Conservation (phyloP, 306 rosid species). For the Sindora glabra region DNA sequence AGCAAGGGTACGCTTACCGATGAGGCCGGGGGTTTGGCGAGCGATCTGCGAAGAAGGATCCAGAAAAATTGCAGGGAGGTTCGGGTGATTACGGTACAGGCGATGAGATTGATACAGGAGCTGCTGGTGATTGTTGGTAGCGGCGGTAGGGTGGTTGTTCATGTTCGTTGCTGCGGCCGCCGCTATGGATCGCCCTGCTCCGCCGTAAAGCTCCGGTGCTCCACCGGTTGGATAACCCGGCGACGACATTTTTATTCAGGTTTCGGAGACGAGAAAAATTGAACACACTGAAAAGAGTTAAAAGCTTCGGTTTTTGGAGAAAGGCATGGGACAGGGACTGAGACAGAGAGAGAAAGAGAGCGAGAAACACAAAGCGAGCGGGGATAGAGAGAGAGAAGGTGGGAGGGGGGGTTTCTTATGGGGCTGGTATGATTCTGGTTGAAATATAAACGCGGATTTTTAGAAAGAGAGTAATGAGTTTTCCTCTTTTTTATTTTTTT, state of each 20-base stretch:
- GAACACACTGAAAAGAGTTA: slow-evolving; percentile 3
- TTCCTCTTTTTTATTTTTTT: background rate
- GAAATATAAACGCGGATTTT: slow-evolving; percentile 26
- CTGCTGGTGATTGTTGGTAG: slow-evolving; percentile 6
- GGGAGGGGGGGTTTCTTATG: slow-evolving; percentile 18
- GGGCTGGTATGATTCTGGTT: slow-evolving; percentile 30
- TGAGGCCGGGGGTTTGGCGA: slow-evolving; percentile 25
- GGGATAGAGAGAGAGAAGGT: slow-evolving; percentile 2
- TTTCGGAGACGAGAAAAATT: background rate
- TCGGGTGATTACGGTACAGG: slow-evolving; percentile 44
- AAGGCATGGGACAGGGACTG: slow-evolving; percentile 41
- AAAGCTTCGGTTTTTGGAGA: slow-evolving; percentile 31
- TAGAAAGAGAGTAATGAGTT: slow-evolving; percentile 8
- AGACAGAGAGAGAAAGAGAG: slow-evolving; percentile 14
- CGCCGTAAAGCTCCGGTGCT: slow-evolving; percentile 40
- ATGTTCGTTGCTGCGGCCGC: slow-evolving; percentile 33
- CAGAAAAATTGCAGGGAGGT: slow-evolving; percentile 29
- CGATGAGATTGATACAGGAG: slow-evolving; percentile 34
- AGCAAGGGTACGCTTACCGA: slow-evolving; percentile 64
- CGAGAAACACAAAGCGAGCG: background rate
- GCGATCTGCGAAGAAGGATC: slow-evolving; percentile 62
- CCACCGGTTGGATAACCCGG: slow-evolving; percentile 71
- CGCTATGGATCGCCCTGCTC: background rate
- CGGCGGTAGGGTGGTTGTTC: slow-evolving; percentile 16
- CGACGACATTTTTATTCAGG: slow-evolving; percentile 35